Percentiles rank a stretch among this genome's conserved stretches.
Evolutionary conservation across 108 stramenopile species (phyloP).

Genomic region (Stephanodiscus minutulus): DNA sequence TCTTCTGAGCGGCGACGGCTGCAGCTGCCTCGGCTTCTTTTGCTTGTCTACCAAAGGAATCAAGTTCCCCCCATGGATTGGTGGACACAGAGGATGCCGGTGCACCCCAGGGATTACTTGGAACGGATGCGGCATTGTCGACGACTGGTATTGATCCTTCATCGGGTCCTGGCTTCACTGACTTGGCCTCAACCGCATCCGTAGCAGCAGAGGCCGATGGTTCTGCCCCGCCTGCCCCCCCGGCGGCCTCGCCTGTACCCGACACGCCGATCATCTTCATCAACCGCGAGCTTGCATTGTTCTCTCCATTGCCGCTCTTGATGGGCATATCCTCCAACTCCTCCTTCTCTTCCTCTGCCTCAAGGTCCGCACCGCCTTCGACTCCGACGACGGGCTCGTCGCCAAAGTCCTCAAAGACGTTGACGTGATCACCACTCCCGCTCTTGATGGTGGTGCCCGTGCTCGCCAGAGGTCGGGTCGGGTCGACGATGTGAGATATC

Average conservation of each 20-base stretch:
- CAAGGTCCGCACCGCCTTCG: slow-evolving; percentile 20
- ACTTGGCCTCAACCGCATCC: neutral
- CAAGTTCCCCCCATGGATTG: slow-evolving; percentile 31
- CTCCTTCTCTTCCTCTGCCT: neutral
- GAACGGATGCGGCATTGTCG: slow-evolving; percentile 43
- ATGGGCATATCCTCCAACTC: slow-evolving; percentile 49
- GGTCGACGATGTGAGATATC: slow-evolving; percentile 52
- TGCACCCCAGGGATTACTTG: slow-evolving; percentile 79
- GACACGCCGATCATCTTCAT: slow-evolving; percentile 91
- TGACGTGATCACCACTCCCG: slow-evolving; percentile 80
- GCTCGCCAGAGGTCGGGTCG: slow-evolving; percentile 75
- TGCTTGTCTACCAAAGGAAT: slow-evolving; percentile 24
- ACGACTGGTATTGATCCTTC: slow-evolving; percentile 21
- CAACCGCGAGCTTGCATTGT: slow-evolving; percentile 71
- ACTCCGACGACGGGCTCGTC: slow-evolving; percentile 8
- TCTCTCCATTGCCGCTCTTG: slow-evolving; percentile 60
- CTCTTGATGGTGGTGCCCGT: slow-evolving; percentile 79
- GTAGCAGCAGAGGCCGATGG: neutral
- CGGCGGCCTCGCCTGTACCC: slow-evolving; percentile 32
- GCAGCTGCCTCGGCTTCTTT: slow-evolving; percentile 39
- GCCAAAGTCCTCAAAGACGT: slow-evolving; percentile 91
- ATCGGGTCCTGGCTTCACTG: slow-evolving; percentile 2
- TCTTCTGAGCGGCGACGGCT: slow-evolving; percentile 39
- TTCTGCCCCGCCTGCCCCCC: neutral
- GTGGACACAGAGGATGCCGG: slow-evolving; percentile 26